These are phyloP conservation scores for Blastomyces percursus DNA, from an alignment of 2,329 filamentous ascomycete genomes.

Conservation along the genomic window DNA sequence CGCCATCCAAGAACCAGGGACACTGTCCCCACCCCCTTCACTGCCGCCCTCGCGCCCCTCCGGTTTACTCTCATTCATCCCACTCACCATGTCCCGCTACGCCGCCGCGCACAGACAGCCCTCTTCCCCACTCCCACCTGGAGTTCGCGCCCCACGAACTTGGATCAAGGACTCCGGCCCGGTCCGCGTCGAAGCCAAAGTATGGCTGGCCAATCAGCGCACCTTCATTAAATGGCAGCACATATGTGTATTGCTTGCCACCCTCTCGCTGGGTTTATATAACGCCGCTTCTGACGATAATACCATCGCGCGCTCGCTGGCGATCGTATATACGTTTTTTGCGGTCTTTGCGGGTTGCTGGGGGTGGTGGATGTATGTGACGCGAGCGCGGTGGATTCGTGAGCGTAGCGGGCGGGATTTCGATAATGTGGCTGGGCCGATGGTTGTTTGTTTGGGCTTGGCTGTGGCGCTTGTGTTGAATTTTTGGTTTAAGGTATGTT, in stretches of 20 bases:
- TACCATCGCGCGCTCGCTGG: conserved; percentile 62
- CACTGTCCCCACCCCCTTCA: conserved; percentile 19
- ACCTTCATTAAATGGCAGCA: conserved; percentile 99
- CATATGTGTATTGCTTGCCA: conserved; percentile 76
- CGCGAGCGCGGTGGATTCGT: conserved; percentile 65
- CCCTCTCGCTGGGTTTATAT: conserved; percentile 72
- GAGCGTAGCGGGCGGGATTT: conserved; percentile 85
- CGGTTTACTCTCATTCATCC: conserved; percentile 61
- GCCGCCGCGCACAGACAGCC: conserved; percentile 40
- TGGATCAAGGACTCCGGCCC: conserved; percentile 95
- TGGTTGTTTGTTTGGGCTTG: conserved; percentile 71
- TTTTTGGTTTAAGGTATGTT: conserved; percentile 62
- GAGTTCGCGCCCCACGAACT: conserved; percentile 69
- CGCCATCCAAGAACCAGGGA: background rate
- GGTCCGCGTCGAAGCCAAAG: conserved; percentile 89
- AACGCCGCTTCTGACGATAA: conserved; percentile 71
- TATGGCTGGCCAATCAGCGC: conserved; percentile 96
- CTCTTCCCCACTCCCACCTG: conserved; percentile 52
- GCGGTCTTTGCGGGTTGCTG: conserved; percentile 74
- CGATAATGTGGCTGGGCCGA: conserved; percentile 74
- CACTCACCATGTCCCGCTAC: conserved; percentile 68
- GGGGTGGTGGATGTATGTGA: conserved; percentile 77
- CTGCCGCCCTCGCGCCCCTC: conserved; percentile 39
- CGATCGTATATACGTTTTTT: conserved; percentile 71
- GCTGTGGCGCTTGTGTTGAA: conserved; percentile 72